phyloP scores from a whole-genome alignment of 2,329 filamentous ascomycete genomes.

The Cadophora sp. region DNA sequence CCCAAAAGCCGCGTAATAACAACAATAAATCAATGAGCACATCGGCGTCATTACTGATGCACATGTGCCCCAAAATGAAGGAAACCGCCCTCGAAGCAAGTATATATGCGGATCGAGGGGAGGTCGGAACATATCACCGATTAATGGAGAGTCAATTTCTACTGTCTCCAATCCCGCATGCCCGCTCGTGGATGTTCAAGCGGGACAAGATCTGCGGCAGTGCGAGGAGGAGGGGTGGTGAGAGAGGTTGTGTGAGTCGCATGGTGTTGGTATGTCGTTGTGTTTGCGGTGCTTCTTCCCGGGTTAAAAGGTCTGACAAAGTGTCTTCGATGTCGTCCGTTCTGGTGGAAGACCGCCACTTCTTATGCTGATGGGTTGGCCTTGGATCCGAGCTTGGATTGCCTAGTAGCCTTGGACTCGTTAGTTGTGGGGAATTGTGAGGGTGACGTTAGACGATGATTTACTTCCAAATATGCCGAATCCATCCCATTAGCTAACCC shows the following conservation, averaged over 20 bases:
- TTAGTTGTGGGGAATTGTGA: neutral
- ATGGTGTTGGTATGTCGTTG: neutral
- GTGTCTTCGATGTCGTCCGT: too few relatives aligned
- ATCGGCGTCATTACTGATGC: neutral
- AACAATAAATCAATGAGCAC: neutral
- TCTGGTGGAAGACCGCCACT: neutral
- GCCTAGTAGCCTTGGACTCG: neutral
- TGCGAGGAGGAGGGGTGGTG: neutral
- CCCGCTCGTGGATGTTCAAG: neutral
- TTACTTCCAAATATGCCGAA: neutral
- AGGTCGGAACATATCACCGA: neutral
- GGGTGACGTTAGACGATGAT: neutral
- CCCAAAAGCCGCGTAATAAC: too few relatives aligned
- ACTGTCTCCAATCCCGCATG: neutral
- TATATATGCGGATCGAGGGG: neutral
- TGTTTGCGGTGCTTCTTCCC: neutral
- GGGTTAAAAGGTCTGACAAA: neutral
- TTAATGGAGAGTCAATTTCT: slow-evolving; percentile 1
- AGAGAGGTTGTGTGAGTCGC: slow-evolving; percentile 1
- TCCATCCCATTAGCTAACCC: slow-evolving; percentile 3
- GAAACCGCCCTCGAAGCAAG: slow-evolving; percentile 7
- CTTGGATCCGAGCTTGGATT: neutral
- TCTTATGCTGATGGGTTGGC: neutral
- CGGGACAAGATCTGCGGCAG: slow-evolving; percentile 1
- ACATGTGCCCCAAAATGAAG: neutral